phyloP scores from a whole-genome alignment of 2,329 filamentous ascomycete species.

The Shiraia sp. region DNA sequence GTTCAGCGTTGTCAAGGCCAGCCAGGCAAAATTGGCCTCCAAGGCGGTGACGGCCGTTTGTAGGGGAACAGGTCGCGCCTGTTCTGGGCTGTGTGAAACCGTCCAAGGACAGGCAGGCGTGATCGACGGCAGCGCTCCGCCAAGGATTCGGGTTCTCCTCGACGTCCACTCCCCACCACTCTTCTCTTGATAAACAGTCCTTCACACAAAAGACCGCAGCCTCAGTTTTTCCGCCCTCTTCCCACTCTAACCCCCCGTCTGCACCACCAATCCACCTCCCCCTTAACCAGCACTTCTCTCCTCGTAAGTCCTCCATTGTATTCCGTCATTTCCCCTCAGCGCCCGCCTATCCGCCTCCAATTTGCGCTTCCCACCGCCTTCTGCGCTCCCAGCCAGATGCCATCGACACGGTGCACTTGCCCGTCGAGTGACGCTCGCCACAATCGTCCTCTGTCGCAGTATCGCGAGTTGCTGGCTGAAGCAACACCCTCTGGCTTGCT shows the following conservation, averaged over 20 bases:
- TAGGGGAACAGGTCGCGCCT: slow-evolving; percentile 20
- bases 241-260: slow-evolving; percentile 8
- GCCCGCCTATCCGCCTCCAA: slow-evolving; percentile 26
- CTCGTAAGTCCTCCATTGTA: slow-evolving; percentile 37
- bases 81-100: slow-evolving; percentile 32
- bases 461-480: slow-evolving; percentile 1
- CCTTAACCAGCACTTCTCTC: slow-evolving; percentile 13
- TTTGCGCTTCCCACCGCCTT: slow-evolving; percentile 30
- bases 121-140: slow-evolving; percentile 26
- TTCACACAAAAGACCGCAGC: slow-evolving; percentile 22
- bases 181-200: slow-evolving; percentile 31
- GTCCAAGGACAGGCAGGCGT: slow-evolving; percentile 25
- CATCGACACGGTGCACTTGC: slow-evolving; percentile 17
- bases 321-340: slow-evolving; percentile 31
- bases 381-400: slow-evolving; percentile 21
- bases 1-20: too few relatives aligned
- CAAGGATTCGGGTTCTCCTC: slow-evolving; percentile 27
- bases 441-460: slow-evolving; percentile 8
- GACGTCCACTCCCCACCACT: slow-evolving; percentile 24
- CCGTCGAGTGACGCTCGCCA: slow-evolving; percentile 13
- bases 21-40: slow-evolving; percentile 8
- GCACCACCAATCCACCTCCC: slow-evolving; percentile 9
- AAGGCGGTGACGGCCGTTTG: slow-evolving; percentile 16
- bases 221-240: slow-evolving; percentile 19
- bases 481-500: slow-evolving; percentile 4